These are phyloP conservation scores for Blastomyces emzantsi DNA, from an alignment of 2,329 filamentous ascomycete genomes.

Conservation along the genomic window DNA sequence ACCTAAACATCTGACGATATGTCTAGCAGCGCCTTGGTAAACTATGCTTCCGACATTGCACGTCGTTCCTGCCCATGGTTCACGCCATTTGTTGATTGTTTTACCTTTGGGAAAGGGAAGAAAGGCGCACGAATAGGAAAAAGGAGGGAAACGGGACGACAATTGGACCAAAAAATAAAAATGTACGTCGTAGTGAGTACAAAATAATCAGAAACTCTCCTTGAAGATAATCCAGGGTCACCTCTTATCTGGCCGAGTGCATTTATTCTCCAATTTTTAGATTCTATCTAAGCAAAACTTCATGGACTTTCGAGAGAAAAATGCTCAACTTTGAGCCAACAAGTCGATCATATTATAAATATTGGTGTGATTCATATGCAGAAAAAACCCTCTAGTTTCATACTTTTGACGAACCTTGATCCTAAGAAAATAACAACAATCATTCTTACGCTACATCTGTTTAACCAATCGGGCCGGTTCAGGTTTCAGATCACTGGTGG, in stretches of 20 bases:
- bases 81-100: not conserved
- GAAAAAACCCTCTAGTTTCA: not conserved
- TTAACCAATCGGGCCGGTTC: not conserved
- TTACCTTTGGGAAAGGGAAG: not conserved
- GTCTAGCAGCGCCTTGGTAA: not conserved
- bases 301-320: not conserved
- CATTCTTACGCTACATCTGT: not conserved
- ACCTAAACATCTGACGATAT: not conserved
- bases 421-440: not conserved
- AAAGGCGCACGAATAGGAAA: not conserved
- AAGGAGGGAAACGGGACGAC: not conserved
- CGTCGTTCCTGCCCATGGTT: not conserved
- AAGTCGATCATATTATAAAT: not conserved
- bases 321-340: not conserved
- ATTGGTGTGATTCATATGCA: not conserved
- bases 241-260: not conserved
- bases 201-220: not conserved
- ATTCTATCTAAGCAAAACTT: not conserved
- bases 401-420: not conserved
- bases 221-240: not conserved
- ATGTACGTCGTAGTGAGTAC: not conserved
- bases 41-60: not conserved
- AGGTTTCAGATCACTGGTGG: not conserved
- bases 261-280: not conserved
- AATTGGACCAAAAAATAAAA: not conserved